Conservation (phyloP, 2,329 filamentous ascomycete genomes). For the Gremmenia infestans region DNA sequence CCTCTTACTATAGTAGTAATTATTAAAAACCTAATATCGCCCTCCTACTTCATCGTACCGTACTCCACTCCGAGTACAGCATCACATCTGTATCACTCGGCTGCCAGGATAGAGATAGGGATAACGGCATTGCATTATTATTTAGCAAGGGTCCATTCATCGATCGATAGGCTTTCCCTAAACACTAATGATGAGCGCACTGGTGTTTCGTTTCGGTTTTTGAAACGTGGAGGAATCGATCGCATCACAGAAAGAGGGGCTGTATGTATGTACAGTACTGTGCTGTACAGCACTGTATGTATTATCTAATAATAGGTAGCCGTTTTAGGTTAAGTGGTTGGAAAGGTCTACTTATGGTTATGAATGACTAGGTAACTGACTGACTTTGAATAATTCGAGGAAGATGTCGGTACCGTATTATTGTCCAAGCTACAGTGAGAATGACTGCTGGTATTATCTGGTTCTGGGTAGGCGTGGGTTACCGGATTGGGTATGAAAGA, state of each 20-base stretch:
- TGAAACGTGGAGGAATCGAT: background rate
- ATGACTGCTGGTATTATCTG: background rate
- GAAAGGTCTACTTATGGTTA: background rate
- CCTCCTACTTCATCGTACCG: too few species aligned
- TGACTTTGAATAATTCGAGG: background rate
- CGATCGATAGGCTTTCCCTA: background rate
- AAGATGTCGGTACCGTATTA: background rate
- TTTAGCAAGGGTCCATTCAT: too few species aligned
- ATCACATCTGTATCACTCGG: too few species aligned
- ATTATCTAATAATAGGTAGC: background rate
- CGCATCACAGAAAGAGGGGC: background rate
- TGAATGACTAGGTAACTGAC: background rate
- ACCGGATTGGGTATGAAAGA: too few species aligned
- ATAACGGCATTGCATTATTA: background rate
- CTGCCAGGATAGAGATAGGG: background rate
- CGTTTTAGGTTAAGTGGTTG: background rate
- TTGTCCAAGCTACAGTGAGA: background rate
- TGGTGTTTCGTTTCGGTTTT: background rate
- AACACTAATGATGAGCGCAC: background rate
- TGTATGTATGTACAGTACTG: too few species aligned
- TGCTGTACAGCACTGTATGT: background rate
- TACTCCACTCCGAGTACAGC: too few species aligned
- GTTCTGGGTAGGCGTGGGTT: background rate
- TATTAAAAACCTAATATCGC: too few species aligned
- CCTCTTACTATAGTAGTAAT: too few species aligned